A percentile compares a stretch with the other conserved stretches of the same genome.
phyloP scores from a whole-genome alignment of 2,329 filamentous ascomycete species.

The Chaetomiaceae sp. region DNA sequence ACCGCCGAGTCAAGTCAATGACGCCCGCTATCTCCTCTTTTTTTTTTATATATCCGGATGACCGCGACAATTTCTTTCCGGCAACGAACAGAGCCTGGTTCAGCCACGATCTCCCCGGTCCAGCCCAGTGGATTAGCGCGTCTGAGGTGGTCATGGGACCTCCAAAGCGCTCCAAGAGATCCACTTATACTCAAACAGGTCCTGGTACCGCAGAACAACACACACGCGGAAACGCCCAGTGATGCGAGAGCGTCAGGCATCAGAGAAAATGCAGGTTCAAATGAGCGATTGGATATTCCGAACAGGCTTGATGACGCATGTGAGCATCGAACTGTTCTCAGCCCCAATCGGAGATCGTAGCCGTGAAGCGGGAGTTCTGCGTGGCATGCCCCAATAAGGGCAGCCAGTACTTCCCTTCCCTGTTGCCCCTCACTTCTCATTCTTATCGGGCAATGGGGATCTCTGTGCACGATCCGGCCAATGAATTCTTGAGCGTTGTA shows the following conservation, averaged over 20 bases:
- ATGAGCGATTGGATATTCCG: slow-evolving; percentile 1
- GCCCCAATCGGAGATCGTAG: slow-evolving; percentile 6
- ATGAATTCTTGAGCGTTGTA: no score
- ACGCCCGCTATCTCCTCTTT: neutral
- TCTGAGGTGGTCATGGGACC: slow-evolving; percentile 26
- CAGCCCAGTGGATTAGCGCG: slow-evolving; percentile 20
- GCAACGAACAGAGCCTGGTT: slow-evolving; percentile 1
- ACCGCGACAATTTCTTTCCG: neutral
- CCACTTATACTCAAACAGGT: slow-evolving; percentile 22
- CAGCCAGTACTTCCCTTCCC: neutral
- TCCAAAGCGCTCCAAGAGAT: slow-evolving; percentile 22
- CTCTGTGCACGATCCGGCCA: no score
- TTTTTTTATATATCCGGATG: slow-evolving; percentile 16
- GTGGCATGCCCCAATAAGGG: slow-evolving; percentile 1
- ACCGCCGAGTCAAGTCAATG: slow-evolving; percentile 1
- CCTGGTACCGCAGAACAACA: neutral
- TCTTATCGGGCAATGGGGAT: neutral
- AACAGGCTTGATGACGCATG: slow-evolving; percentile 9
- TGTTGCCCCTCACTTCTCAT: neutral
- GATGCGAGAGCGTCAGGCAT: neutral
- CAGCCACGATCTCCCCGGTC: slow-evolving; percentile 22
- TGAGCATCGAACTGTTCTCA: neutral
- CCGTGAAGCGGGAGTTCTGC: neutral
- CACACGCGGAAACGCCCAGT: neutral
- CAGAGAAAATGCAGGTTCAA: neutral